Evolutionary conservation across 2,329 filamentous ascomycete species (phyloP).

Genomic region (Myriosclerotinia curreyana): DNA sequence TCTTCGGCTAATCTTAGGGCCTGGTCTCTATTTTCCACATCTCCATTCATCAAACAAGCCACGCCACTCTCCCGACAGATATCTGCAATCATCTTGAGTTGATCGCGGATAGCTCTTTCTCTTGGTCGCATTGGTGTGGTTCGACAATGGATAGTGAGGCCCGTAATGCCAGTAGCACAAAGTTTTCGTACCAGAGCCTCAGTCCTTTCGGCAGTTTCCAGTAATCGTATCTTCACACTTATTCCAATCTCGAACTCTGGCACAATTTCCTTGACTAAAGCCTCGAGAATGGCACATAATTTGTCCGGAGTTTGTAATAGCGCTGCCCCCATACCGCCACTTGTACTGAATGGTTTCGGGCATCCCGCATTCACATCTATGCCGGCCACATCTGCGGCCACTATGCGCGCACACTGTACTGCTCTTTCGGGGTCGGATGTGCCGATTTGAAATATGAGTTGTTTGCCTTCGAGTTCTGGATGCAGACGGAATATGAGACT

Average conservation of each 20-base stretch:
- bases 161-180: constrained; percentile 84
- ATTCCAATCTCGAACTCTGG: constrained; percentile 83
- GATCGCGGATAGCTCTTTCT: constrained; percentile 80
- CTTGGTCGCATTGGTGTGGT: constrained; percentile 93
- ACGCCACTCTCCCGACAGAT: constrained; percentile 83
- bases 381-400: constrained; percentile 83
- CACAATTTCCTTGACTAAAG: constrained; percentile 75
- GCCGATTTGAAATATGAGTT: constrained; percentile 87
- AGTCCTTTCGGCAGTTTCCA: constrained; percentile 74
- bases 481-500: constrained; percentile 83
- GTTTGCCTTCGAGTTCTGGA: constrained; percentile 69
- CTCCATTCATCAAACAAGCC: constrained; percentile 93
- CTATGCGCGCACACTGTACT: constrained; percentile 77
- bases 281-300: constrained; percentile 77
- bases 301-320: constrained; percentile 81
- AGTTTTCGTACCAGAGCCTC: constrained; percentile 73
- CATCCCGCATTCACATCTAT: constrained; percentile 99
- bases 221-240: constrained; percentile 91
- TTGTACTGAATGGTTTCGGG: constrained; percentile 92
- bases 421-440: constrained; percentile 80
- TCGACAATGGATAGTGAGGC: constrained; percentile 89
- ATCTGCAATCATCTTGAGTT: constrained; percentile 77
- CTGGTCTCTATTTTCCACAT: constrained; percentile 73
- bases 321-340: constrained; percentile 92
- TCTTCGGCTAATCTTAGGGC: constrained; percentile 69